These are phyloP conservation scores for Onygena corvina DNA, from an alignment of 2,329 filamentous ascomycete species.

Conservation along the genomic window DNA sequence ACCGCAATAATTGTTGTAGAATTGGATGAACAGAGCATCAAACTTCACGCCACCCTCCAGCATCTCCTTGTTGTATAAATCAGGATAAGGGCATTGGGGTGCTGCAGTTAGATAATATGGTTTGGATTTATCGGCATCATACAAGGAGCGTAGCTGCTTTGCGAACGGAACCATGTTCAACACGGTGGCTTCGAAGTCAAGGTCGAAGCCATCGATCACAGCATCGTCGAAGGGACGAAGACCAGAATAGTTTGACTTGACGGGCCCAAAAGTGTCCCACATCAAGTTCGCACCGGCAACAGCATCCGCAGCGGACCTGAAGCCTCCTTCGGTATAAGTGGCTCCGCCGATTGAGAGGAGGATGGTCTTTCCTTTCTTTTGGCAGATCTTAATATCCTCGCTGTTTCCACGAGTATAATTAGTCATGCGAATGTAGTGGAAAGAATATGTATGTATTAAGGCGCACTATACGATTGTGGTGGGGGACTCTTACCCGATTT, in stretches of 20 bases:
- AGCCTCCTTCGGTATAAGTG: slow-evolving; percentile 58
- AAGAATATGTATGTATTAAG: no score
- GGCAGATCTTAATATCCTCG: slow-evolving; percentile 46
- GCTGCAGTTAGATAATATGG: slow-evolving; percentile 51
- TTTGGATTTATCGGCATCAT: slow-evolving; percentile 43
- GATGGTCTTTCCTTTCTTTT: slow-evolving; percentile 56
- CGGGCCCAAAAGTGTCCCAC: slow-evolving; percentile 60
- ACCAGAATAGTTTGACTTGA: slow-evolving; percentile 21
- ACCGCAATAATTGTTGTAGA: slow-evolving; percentile 59
- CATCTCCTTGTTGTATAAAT: slow-evolving; percentile 46
- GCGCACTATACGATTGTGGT: no score
- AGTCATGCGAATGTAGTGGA: no score
- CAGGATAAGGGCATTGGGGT: slow-evolving; percentile 57
- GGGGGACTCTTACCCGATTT: slow-evolving; percentile 47
- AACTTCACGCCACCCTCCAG: slow-evolving; percentile 43
- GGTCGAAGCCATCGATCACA: slow-evolving; percentile 62
- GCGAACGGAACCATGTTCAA: slow-evolving; percentile 52
- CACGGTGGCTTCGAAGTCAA: slow-evolving; percentile 56
- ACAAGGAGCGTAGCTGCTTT: slow-evolving; percentile 43
- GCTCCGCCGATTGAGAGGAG: slow-evolving; percentile 60
- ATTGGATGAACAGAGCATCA: slow-evolving; percentile 53
- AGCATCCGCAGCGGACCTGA: slow-evolving; percentile 43
- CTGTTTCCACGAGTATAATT: not conserved
- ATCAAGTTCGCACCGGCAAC: slow-evolving; percentile 47
- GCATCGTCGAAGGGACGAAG: slow-evolving; percentile 56